Conservation (phyloP, 2,329 filamentous ascomycete genomes). For the Metarhizium sp. region DNA sequence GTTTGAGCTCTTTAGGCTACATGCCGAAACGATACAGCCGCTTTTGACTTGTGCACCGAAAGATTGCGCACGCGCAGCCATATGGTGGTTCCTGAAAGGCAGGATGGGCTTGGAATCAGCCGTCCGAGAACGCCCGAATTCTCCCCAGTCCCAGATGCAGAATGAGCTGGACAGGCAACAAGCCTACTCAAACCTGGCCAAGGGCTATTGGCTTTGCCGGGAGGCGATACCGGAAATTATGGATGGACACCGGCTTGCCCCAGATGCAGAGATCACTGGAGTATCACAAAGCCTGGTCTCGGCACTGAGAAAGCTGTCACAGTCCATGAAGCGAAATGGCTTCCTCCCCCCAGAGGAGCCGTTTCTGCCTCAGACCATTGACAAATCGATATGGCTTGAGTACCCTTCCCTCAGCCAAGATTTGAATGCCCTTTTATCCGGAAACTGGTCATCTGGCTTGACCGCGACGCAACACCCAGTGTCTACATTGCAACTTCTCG, state of each 20-base stretch:
- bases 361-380: conserved; percentile 65
- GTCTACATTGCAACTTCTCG: conserved; percentile 45
- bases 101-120: conserved; percentile 64
- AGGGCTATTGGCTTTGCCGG: conserved; percentile 72
- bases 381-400: conserved; percentile 72
- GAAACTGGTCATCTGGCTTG: conserved; percentile 42
- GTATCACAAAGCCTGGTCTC: conserved; percentile 48
- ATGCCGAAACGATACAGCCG: conserved; percentile 64
- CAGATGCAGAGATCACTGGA: conserved; percentile 39
- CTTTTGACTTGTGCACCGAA: conserved; percentile 52
- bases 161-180: conserved; percentile 56
- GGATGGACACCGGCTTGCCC: conserved; percentile 29
- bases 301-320: conserved; percentile 62
- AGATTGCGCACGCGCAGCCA: conserved; percentile 61
- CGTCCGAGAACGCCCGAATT: conserved; percentile 52
- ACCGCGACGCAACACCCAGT: conserved; percentile 36
- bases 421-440: conserved; percentile 59
- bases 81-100: conserved; percentile 88
- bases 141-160: conserved; percentile 42
- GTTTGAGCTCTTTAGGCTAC: conserved; percentile 65
- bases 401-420: conserved; percentile 69
- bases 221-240: conserved; percentile 41
- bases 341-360: conserved; percentile 63
- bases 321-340: conserved; percentile 78
- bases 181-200: conserved; percentile 77